These are phyloP conservation scores for Nigrograna mackinnonii DNA, from an alignment of 2,329 filamentous ascomycete species.

Conservation along the genomic window DNA sequence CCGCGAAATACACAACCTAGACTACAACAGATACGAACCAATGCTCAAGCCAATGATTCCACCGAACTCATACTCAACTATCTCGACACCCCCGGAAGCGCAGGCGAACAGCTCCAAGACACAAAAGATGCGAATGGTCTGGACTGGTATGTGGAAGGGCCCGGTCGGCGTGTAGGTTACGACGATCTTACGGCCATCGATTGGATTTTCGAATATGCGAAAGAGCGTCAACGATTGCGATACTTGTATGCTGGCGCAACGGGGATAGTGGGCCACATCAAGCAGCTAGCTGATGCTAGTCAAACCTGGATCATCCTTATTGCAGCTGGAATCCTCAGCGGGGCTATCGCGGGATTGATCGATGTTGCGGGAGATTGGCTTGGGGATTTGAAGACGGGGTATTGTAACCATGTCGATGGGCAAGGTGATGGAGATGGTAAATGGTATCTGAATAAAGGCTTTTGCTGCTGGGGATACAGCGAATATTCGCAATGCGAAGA, in stretches of 20 bases:
- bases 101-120: conserved; percentile 43
- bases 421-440: conserved; percentile 80
- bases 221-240: conserved; percentile 87
- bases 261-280: conserved; percentile 73
- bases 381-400: conserved; percentile 87
- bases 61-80: conserved; percentile 47
- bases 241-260: conserved; percentile 70
- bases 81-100: conserved; percentile 42
- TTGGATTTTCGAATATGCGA: conserved; percentile 99
- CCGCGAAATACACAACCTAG: conserved; percentile 28
- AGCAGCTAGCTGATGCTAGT: conserved; percentile 77
- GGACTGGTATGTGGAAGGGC: conserved; percentile 91
- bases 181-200: conserved; percentile 97
- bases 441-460: conserved; percentile 89
- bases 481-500: conserved; percentile 79
- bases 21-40: conserved; percentile 22
- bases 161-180: conserved; percentile 87
- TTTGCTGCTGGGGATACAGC: conserved; percentile 87
- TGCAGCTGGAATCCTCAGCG: conserved; percentile 81
- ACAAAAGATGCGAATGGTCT: conserved; percentile 48
- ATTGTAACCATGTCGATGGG: conserved; percentile 75
- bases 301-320: conserved; percentile 92
- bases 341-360: conserved; percentile 83
- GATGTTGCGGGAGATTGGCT: conserved; percentile 93
- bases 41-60: conserved; percentile 23